Evolutionary conservation across 176 grass and related monocot species (phyloP), one percentile per base, ranked within the genome.

Genomic region (Metroxylon sagu): DNA sequence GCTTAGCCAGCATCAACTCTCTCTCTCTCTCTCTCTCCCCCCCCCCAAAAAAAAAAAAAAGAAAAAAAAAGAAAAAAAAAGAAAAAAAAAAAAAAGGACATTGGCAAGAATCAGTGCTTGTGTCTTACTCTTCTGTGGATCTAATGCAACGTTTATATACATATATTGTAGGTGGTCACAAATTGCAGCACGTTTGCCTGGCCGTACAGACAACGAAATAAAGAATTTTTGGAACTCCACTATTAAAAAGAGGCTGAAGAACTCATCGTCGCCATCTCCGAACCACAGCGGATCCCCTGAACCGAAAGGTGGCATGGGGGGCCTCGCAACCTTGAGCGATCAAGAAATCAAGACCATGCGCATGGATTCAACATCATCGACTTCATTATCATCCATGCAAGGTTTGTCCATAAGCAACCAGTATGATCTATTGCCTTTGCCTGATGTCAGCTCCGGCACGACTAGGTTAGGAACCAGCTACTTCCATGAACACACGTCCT

Each of bases 181-280:
- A 72, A 97, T 97, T 28, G 92, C 92, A 28, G 78, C 92, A 49
- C 84, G 87, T 68, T 53, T 97, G 54, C 92, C 84, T 14, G 92
- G 92, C 29, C 87, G 92, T 53, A 97, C 92, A 23, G 92, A 97
- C 60, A 97, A 97, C 51, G 92, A 97, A 84, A 97, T 97, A 62
- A 97, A 97, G 76, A 97, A 97, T 75, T 97, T 97, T 53, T 97
- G 92, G 92, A 97, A 97, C 80, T 97, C 92, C 18, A 88, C 87
- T 50, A 91, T 91, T 72, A 97, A 97, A 72, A 97, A 91, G 70
- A 79, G 87, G 26, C 83, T 91, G n/a, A 97, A 91, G 73, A 85
- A 70, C 27, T 65, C 56, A 65, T 73, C 76, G 5, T 8, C 72
- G 19, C 62, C 77, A 25, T 83, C 82, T 17, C 63, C 57, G 27